Conservation (phyloP, 805 yeast genomes). For the Barnettozyma sp. region DNA sequence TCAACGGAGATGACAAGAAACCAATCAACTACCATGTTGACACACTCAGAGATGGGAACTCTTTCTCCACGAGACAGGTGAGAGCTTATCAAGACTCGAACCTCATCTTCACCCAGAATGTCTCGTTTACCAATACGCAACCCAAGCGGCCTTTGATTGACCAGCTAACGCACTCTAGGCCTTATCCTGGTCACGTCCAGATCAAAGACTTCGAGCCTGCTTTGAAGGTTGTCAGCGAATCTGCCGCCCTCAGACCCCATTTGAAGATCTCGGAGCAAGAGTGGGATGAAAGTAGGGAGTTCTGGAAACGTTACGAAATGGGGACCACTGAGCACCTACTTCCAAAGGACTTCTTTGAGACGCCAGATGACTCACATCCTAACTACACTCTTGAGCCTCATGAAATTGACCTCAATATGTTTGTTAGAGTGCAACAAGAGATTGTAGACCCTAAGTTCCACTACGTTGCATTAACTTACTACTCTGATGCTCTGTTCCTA, state of each 20-base stretch:
- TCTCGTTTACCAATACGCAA: conserved; percentile 25
- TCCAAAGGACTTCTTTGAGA: conserved; percentile 30
- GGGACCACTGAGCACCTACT: conserved; percentile 30
- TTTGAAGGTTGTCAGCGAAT: conserved; percentile 9
- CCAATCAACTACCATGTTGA: conserved; percentile 50
- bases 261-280: neutral
- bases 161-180: conserved; percentile 14
- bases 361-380: conserved; percentile 12
- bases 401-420: conserved; percentile 16
- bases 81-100: conserved; percentile 46
- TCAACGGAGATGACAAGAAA: conserved; percentile 41
- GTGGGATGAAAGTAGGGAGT: neutral
- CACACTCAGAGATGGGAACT: conserved; percentile 45
- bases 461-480: conserved; percentile 51
- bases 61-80: conserved; percentile 47
- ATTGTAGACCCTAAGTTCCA: conserved; percentile 31
- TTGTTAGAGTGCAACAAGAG: conserved; percentile 12
- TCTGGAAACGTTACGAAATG: conserved; percentile 6
- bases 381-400: conserved; percentile 15
- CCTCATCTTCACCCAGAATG: conserved; percentile 44
- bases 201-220: conserved; percentile 14
- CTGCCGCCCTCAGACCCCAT: neutral
- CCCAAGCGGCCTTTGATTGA: conserved; percentile 8
- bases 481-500: conserved; percentile 52
- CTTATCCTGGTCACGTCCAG: conserved; percentile 14